These are phyloP conservation scores for Scutellaria barbata DNA, from an alignment of 257 asterid genomes.

Conservation along the genomic window DNA sequence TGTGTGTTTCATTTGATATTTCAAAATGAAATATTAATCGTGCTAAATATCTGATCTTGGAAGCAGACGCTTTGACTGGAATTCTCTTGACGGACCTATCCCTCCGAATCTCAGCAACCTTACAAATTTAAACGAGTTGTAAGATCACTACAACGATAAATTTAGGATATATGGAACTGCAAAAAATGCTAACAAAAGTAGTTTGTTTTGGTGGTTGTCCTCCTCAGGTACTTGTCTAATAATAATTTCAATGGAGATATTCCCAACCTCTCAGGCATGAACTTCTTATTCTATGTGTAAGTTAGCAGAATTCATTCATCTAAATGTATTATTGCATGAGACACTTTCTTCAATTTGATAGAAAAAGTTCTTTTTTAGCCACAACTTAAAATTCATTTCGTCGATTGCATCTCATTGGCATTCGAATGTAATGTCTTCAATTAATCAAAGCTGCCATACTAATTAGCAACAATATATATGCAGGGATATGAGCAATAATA, in stretches of 20 bases:
- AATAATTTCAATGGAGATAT: slow-evolving; percentile 65
- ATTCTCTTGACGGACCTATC: slow-evolving; percentile 58
- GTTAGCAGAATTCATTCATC: slow-evolving; percentile 32
- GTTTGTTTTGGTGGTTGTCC: slow-evolving; percentile 29
- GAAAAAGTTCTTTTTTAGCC: too few species aligned
- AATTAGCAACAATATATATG: slow-evolving; percentile 29
- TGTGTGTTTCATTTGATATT: too few species aligned
- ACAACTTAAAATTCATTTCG: too few species aligned
- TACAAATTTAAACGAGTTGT: slow-evolving; percentile 68
- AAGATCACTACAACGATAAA: slow-evolving; percentile 37
- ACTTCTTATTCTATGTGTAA: slow-evolving; percentile 60
- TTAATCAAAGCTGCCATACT: slow-evolving; percentile 13
- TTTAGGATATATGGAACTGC: not conserved
- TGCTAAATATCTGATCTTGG: slow-evolving; percentile 31
- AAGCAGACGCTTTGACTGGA: slow-evolving; percentile 79
- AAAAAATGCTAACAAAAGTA: slow-evolving; percentile 20
- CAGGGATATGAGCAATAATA: slow-evolving; percentile 95
- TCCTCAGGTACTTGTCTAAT: slow-evolving; percentile 76
- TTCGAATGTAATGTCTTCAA: not conserved
- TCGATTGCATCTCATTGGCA: not conserved
- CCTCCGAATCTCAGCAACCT: slow-evolving; percentile 65
- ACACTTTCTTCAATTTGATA: too few species aligned
- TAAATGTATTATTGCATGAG: not conserved
- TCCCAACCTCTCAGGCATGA: slow-evolving; percentile 69
- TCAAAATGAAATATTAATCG: not conserved